Evolutionary conservation across 2,329 filamentous ascomycete genomes (phyloP).

Genomic region (Curvularia sp.): DNA sequence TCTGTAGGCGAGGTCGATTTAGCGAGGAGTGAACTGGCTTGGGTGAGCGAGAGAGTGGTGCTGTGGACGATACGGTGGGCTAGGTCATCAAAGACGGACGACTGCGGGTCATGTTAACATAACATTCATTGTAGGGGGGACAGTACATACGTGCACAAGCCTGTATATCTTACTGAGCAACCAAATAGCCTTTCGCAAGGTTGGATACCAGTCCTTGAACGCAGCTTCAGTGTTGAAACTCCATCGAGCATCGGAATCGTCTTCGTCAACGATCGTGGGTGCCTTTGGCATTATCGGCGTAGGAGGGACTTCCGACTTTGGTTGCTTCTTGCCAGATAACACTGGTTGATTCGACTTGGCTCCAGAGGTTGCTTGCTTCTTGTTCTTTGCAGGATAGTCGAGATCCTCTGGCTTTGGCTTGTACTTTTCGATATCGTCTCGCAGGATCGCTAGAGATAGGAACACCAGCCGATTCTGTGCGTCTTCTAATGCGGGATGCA

Average conservation of each 20-base stretch:
- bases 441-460: constrained; percentile 67
- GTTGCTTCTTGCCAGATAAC: constrained; percentile 62
- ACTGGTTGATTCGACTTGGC: constrained; percentile 53
- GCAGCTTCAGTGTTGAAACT: constrained; percentile 64
- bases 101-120: constrained; percentile 50
- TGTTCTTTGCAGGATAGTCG: constrained; percentile 66
- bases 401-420: constrained; percentile 70
- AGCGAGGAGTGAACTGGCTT: constrained; percentile 75
- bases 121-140: background rate
- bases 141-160: constrained; percentile 66
- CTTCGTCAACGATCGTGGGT: constrained; percentile 59
- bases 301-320: constrained; percentile 48
- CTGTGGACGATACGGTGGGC: constrained; percentile 87
- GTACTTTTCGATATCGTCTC: constrained; percentile 71
- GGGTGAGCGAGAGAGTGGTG: constrained; percentile 81
- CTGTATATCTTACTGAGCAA: constrained; percentile 73
- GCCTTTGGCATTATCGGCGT: constrained; percentile 56
- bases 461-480: constrained; percentile 72
- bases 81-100: constrained; percentile 73
- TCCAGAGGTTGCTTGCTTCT: constrained; percentile 52
- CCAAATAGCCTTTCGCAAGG: constrained; percentile 71
- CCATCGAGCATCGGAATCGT: constrained; percentile 60
- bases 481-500: constrained; percentile 71
- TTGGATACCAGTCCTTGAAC: constrained; percentile 70
- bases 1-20: constrained; percentile 72